Base-by-base conservation (phyloP, 164 flowering plant genomes). In the Liriodendron chinense region DNA sequence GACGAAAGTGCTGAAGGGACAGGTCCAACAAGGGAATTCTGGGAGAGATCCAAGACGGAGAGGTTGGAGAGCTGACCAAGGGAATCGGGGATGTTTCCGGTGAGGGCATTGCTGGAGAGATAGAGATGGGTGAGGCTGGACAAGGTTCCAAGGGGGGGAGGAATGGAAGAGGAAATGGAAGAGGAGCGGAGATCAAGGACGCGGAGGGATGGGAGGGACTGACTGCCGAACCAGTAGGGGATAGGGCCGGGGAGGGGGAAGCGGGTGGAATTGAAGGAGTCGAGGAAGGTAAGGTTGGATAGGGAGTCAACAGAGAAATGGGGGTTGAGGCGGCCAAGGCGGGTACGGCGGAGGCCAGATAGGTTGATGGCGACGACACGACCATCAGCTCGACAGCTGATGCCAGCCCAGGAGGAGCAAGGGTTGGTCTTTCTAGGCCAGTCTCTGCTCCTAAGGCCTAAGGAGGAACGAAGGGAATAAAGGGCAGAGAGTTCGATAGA, bases 391-490 rank as follows among this genome's bases (percentile, higher is more conserved):
- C 73, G 24, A 84, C 97, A 93, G 2, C 59, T 49, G 6, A 93
- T 78, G 0, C 97, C 97, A 3, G n/a, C 69, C 97, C 97, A 93
- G 18, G 23, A 18, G 49, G 59, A 47, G 71, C 97, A 93, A 0
- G 94, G 94, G 62, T 90, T 92, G 0, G 73, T 74, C 77, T 89
- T 92, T 22, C 79, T 84, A 1, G 99, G 99, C 99, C 99, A 95
- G 2, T 95, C 97, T 78, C 67, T 86, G 69, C 84, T 79, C 73
- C 99, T 83, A 59, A 95, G 62, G 69, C 98, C 97, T 56, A 95
- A 78, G 8, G 99, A 86, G 53, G 96, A 90, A 79, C 99, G 84
- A 70, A 95, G 85, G 26, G 80, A 68, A 59, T 87, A 81, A 71
- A 94, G 77, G 48, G 94, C 94, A 21, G 59, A 74, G 24, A 78